Base-by-base conservation (phyloP, 441 rosid genomes). In the Isatis lusitanica region DNA sequence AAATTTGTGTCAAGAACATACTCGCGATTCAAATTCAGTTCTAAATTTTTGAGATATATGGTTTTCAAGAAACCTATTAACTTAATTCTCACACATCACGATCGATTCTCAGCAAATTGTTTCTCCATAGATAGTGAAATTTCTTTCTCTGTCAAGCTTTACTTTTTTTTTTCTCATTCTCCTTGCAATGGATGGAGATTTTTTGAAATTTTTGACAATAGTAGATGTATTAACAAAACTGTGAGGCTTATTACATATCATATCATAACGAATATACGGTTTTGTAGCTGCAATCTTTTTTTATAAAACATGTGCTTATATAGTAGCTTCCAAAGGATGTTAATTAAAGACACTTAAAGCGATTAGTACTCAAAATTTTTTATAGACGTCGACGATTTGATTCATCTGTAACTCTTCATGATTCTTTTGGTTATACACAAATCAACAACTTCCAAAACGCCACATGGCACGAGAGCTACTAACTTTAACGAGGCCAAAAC, bases 371-470 rank as follows among this genome's bases (percentile, higher is more conserved):
- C 48, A 50, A 64, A 36, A 21, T 10, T 5, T n/a, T 7, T 8
- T 63, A 8, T 36, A 57, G 63, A 47, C 7, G 10, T 55, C 7
- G 21, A 76, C 36, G 65, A 43, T 55, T 75, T 65, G 44, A 65
- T 77, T 71, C 10, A 66, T 40, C 43, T 8, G 80, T 51, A 77
- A 77, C 80, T 77, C 80, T 58, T 59, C 64, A 33, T 42, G 42
- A 71, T 58, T 43, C 28, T 39, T 57, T 62, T 44, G n/a, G 56
- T 61, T 61, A 60, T 65, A 66, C 73, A 77, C 73, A 71, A 51
- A 71, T 66, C 63, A 70, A 65, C 62, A 71, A 48, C 16, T 55
- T 44, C 51, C 64, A 71, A 66, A 71, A 77, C 76, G 56, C 63
- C 76, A 64, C 33, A 35, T 21, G 73, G 74, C 66, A 62, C 21